Evolutionary conservation across 495 filamentous ascomycete species (phyloP), one percentile per base, ranked within the genome.

Genomic region (Xylaria sp.): DNA sequence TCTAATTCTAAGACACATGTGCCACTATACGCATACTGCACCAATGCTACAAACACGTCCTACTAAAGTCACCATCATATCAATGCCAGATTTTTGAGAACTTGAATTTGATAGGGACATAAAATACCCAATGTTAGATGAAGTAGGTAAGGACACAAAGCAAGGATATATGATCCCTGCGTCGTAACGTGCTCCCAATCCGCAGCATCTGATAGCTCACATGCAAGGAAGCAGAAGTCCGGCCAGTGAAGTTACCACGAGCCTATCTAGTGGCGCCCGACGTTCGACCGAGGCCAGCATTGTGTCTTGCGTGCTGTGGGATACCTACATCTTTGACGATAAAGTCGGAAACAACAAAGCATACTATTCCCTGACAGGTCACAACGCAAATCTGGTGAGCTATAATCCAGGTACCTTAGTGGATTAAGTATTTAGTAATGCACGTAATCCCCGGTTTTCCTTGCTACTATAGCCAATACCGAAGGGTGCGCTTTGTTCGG

Each of bases 221-320:
- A 59, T 59, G 57, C 33, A 58, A 58, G 29, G 29, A 29, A 55
- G 52, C 37, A 15, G 37, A 46, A 43, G 59, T 17, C 41, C 33
- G 7, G 31, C 33, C 35, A 24, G 29, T 46, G 24, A 50, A 52
- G 44, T 24, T 52, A 50, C 62, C 62, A 50, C 24, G 44, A 52
- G 9, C 21, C 64, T 31, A 5, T 14, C 64, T 31, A 5, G 46
- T 66, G 63, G 61, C 63, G 29, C 63, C 26, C 46, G 44, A 37
- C 19, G 12, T 53, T 66, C 41, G 63, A 66, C 63, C 44, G 63
- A 66, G 31, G 61, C 26, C 43, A 15, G 17, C 61, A 64, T 48
- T 65, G 62, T 44, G 7, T 29, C 46, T 55, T 52, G 62, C 59
- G 35, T 63, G 61, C 24, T 43, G 26, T 50, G 50, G 15, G 8